Base-by-base conservation (phyloP, 2,329 filamentous ascomycete genomes). In the Esteya vermicola region DNA sequence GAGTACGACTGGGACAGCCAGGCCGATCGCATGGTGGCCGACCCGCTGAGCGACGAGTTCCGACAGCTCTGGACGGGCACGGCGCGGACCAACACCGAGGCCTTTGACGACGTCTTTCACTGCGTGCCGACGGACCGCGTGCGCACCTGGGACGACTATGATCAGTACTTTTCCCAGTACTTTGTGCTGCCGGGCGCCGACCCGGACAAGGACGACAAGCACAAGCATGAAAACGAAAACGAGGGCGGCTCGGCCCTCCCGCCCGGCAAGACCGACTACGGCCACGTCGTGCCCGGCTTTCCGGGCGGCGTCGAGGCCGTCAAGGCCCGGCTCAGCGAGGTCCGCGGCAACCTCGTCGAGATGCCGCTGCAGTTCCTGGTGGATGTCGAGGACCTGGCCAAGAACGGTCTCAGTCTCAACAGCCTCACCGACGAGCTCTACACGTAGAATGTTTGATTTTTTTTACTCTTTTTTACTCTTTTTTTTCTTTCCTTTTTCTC, bases 311-410 rank as follows among this genome's bases (percentile, higher is more conserved):
- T 79, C 33, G 63, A 63, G n/a, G 78, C 83, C 55, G 66, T 86
- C 43, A 86, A 51, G 62, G 73, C 79, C 38, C 70, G 76, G 60
- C 61, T 88, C 40, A 66, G 68, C 41, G 67, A 72, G 40, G 65
- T 88, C 30, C 70, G 75, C 44, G 82, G 82, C 3, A 82, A 71
- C 9, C 59, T 86, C 34, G 81, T 95, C 8, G 84, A 94, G 65
- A 95, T 95, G 88, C 85, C 86, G 22, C 64, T 95, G 50, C 67
- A 85, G 48, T 95, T 95, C 64, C 63, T 94, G 56, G 79, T 81
- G 51, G 81, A 86, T 26, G 72, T 75, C 9, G 73, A 85, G 51
- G 86, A 95, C 56, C 78, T 95, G 57, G 89, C 88, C 4, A 79
- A 86, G 67, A 75, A 85, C 50, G 85, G 86, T 0, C 51, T 93